phyloP scores from a whole-genome alignment of 345 rosid genomes.

The Pugionium cornutum region DNA sequence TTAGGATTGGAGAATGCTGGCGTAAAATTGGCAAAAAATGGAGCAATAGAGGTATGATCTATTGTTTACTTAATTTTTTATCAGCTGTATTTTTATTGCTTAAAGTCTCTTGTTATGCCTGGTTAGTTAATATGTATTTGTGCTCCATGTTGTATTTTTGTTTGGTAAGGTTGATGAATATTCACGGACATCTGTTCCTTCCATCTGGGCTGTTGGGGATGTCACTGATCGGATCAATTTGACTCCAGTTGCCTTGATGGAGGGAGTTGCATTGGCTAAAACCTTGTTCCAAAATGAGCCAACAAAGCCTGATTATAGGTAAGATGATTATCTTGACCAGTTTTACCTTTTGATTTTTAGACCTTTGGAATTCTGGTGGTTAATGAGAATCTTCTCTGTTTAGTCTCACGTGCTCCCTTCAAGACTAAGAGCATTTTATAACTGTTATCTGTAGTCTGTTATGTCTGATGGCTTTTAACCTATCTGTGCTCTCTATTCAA shows the following conservation, averaged over 20 bases:
- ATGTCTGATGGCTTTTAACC: slow-evolving; percentile 23
- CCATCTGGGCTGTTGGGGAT: slow-evolving; percentile 98
- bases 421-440: not conserved
- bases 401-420: not conserved
- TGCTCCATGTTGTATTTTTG: slow-evolving; percentile 24
- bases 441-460: not conserved
- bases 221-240: slow-evolving; percentile 89
- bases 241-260: slow-evolving; percentile 99
- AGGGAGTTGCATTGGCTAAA: slow-evolving; percentile 95
- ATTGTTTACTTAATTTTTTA: slow-evolving; percentile 10
- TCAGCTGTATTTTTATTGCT: not conserved
- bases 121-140: slow-evolving; percentile 8
- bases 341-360: not conserved
- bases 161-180: slow-evolving; percentile 81
- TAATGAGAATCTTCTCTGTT: slow-evolving; percentile 1
- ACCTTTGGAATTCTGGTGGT: not conserved
- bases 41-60: slow-evolving; percentile 81
- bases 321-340: slow-evolving; percentile 18
- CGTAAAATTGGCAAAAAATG: slow-evolving; percentile 68
- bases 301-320: slow-evolving; percentile 90
- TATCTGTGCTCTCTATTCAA: slow-evolving; percentile 17
- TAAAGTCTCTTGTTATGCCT: slow-evolving; percentile 16
- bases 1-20: slow-evolving; percentile 84
- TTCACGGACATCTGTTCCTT: slow-evolving; percentile 77
- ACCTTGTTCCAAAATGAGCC: slow-evolving; percentile 75